A percentile compares a stretch with the other conserved stretches of the same genome.
Conservation (phyloP, 768 basidiomycete species). For the Tricholoma sp. region DNA sequence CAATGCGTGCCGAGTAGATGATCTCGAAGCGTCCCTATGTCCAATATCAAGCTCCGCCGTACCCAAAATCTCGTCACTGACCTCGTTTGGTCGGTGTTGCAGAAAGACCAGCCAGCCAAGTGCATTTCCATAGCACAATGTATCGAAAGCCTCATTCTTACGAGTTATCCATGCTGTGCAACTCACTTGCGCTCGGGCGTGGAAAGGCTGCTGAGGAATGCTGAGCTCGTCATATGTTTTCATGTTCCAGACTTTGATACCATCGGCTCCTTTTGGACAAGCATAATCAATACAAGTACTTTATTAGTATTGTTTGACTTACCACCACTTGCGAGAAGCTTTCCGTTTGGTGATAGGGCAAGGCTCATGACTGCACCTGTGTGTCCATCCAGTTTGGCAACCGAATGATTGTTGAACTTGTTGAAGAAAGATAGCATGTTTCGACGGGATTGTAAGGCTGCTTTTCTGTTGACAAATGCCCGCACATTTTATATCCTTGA, state of each 20-base stretch:
- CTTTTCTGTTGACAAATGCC: background rate
- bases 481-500: background rate
- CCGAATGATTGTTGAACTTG: constrained; percentile 5
- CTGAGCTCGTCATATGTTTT: background rate
- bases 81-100: background rate
- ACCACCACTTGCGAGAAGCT: constrained; percentile 16
- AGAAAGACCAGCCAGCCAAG: background rate
- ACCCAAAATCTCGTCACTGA: background rate
- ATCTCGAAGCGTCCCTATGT: background rate
- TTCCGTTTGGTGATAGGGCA: constrained; percentile 14
- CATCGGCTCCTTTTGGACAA: background rate
- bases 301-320: background rate
- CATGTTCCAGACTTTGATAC: background rate
- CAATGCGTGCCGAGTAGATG: background rate
- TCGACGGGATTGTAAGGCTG: background rate
- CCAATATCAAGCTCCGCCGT: background rate
- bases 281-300: background rate
- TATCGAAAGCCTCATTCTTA: background rate
- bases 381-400: constrained; percentile 2
- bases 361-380: constrained; percentile 10
- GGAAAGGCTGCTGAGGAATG: background rate
- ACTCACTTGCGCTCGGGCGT: background rate
- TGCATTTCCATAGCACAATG: background rate
- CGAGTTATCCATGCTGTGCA: background rate
- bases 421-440: constrained; percentile 1